A percentile compares a stretch with the other conserved stretches of the same genome.
phyloP scores from a whole-genome alignment of 169 alveolate genomes.

The Besnoitia besnoiti region DNA sequence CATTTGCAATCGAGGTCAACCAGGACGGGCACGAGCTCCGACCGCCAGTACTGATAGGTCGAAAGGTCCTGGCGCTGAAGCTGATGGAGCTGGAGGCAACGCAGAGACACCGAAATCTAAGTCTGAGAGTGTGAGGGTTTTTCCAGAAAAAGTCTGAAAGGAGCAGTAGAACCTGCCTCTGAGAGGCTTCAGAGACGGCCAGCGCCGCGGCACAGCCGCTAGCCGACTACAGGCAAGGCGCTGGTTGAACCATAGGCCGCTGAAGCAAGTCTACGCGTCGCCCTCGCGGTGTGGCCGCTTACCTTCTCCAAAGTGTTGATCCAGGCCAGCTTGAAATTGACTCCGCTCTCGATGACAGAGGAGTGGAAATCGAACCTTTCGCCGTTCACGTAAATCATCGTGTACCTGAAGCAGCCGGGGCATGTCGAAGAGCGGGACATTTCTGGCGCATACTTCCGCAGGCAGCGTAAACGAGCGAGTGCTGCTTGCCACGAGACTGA shows the following conservation, averaged over 20 bases:
- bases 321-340: constrained; percentile 55
- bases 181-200: too few species aligned
- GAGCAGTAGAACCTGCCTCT: too few species aligned
- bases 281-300: neutral
- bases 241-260: too few species aligned
- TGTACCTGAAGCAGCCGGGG: constrained; percentile 57
- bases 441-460: neutral
- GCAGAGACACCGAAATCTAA: neutral
- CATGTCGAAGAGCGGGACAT: neutral
- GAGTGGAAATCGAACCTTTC: constrained; percentile 65
- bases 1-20: constrained; percentile 63
- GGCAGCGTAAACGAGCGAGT: neutral
- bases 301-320: constrained; percentile 25
- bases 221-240: too few species aligned
- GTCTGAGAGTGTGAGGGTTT: too few species aligned
- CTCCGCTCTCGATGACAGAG: constrained; percentile 63
- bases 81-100: constrained; percentile 20
- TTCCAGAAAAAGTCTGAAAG: too few species aligned
- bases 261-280: too few species aligned
- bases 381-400: constrained; percentile 63
- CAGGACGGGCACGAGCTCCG: constrained; percentile 65
- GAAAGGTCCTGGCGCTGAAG: constrained; percentile 40
- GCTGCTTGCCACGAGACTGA: neutral
- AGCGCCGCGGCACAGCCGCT: too few species aligned
- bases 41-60: constrained; percentile 39